Evolutionary conservation across 176 grass and related monocot species (phyloP).

Genomic region (Otatea glauca): DNA sequence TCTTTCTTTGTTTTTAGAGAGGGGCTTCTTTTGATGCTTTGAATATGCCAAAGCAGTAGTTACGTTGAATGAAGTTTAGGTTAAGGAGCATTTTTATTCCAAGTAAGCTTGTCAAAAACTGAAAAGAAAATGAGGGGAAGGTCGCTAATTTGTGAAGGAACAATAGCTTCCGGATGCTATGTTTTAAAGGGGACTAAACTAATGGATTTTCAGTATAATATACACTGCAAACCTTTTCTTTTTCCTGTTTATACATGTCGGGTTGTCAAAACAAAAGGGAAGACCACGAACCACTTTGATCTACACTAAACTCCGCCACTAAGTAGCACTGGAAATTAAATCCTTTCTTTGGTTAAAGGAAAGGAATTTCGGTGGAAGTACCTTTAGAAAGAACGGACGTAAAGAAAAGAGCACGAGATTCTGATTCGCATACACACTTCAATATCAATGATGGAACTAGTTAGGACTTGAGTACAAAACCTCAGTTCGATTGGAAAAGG

Average conservation of each 20-base stretch:
- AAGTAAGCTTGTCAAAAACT: neutral
- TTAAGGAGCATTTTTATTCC: neutral
- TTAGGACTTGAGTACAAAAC: neutral
- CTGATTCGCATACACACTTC: constrained; percentile 17
- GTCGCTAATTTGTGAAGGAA: neutral
- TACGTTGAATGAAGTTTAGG: neutral
- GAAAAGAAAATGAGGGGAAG: neutral
- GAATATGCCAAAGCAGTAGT: neutral
- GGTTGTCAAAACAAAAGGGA: neutral
- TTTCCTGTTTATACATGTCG: neutral
- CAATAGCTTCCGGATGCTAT: neutral
- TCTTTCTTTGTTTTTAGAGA: neutral
- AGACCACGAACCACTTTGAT: neutral
- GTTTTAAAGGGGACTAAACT: neutral
- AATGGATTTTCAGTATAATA: neutral
- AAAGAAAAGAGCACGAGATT: constrained; percentile 26
- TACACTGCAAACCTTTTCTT: neutral
- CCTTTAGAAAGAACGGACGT: constrained; percentile 43
- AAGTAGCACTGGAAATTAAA: neutral
- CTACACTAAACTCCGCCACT: neutral
- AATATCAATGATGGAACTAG: neutral
- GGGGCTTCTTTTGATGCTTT: neutral
- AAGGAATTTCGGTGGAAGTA: constrained; percentile 30
- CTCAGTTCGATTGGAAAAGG: neutral
- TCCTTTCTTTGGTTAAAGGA: constrained; percentile 6